Base-by-base conservation (phyloP, 208 protist species). In the Trypanosomatidae sp. region DNA sequence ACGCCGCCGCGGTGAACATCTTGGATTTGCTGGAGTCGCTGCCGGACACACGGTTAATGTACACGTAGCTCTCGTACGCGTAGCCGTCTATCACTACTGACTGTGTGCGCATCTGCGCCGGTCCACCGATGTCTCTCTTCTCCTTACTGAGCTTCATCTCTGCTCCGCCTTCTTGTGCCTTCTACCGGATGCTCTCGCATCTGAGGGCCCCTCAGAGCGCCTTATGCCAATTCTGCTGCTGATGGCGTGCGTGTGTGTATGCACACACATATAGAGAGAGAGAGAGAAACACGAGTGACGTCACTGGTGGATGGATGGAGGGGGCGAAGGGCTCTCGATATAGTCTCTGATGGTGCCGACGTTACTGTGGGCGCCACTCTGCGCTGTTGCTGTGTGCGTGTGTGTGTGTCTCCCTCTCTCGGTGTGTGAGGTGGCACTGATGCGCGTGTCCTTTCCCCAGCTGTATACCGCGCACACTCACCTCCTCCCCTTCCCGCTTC, bases 1-100 rank as follows among this genome's bases (percentile, higher is more conserved):
- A 5, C 47, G 28, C 15, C 25, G 49, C 44, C 3, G 13, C 46
- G 10, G 56, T 71, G 58, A 80, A 62, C 56, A 79, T 84, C 28
- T 52, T 85, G 71, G 80, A 62, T 7, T 28, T 85, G 46, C 65
- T 85, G 41, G 73, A 85, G 10, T 72, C 75, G 19, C 56, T 85
- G 46, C 80, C 80, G 3, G 80, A 85, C 60, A 73, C 71, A 0
- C 76, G 69, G 1, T 39, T 25, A 6, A 69, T 65, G 44, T 25
- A 65, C 46, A 69, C 36, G 19, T 53, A 68, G 64, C 25, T 59
- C 10, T 71, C 50, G 25, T 58, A 28, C 36, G 58, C 69, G 10
- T 70, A 44, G 44, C 28, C 36, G 28, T 68, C 41, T 53, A 19
- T 53, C 33, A 17, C 60, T 25, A 15, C 44, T 49, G n/a, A 25